Percentiles rank a stretch among this genome's conserved stretches.
Conservation (phyloP, 768 basidiomycete genomes). For the Leccinellum luteum region DNA sequence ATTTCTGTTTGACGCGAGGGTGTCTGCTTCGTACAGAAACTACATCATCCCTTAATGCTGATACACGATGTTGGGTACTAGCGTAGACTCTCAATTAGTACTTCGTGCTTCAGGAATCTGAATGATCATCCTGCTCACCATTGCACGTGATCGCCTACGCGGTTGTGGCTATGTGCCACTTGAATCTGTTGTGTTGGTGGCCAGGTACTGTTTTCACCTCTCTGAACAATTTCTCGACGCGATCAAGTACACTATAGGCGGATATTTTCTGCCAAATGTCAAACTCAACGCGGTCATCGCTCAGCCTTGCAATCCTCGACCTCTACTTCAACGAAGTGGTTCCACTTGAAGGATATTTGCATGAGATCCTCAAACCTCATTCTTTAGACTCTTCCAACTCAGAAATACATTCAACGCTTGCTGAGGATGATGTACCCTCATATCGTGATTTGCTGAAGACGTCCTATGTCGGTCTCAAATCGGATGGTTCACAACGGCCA, state of each 20-base stretch:
- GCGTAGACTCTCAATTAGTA: background rate
- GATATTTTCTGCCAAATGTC: background rate
- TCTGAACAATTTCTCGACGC: background rate
- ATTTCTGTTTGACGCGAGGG: background rate
- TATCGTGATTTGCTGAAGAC: conserved; percentile 42
- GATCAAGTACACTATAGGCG: background rate
- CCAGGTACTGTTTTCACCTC: background rate
- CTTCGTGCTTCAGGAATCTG: no score
- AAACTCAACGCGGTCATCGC: background rate
- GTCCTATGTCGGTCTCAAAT: conserved; percentile 44
- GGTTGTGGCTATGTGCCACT: background rate
- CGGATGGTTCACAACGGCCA: conserved; percentile 16
- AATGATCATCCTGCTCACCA: no score
- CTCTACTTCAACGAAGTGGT: conserved; percentile 44
- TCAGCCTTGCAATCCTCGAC: conserved; percentile 37
- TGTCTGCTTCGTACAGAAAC: background rate
- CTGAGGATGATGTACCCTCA: conserved; percentile 21
- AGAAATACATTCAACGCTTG: conserved; percentile 1
- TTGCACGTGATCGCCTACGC: background rate
- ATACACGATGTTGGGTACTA: background rate
- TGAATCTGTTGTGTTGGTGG: background rate
- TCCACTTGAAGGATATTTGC: conserved; percentile 39
- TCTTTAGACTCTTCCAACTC: conserved; percentile 12
- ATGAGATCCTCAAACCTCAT: conserved; percentile 31
- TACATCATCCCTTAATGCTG: background rate